Evolutionary conservation across 257 asterid species (phyloP).

Genomic region (Plantago major): DNA sequence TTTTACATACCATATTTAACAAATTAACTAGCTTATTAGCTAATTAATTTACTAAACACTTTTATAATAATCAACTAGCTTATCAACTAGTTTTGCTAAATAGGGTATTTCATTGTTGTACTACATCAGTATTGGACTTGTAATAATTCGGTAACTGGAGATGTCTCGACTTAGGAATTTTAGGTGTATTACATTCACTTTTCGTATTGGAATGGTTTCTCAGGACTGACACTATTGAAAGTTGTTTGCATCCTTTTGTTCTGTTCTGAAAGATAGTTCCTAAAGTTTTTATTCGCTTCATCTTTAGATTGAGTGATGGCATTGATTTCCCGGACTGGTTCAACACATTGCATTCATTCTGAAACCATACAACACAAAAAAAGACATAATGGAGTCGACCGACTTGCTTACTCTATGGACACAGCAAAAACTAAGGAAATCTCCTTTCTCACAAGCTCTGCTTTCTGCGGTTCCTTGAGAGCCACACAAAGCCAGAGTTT

Average conservation of each 20-base stretch:
- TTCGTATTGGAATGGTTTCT: no score
- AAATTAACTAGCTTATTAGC: no score
- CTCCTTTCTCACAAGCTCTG: conserved; percentile 27
- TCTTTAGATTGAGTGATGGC: conserved; percentile 64
- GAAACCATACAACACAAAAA: conserved; percentile 35
- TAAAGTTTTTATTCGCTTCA: conserved; percentile 11
- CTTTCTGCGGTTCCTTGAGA: conserved; percentile 40
- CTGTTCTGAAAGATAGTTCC: neutral
- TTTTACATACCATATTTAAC: no score
- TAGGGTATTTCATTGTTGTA: no score
- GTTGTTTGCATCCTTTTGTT: neutral
- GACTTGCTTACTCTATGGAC: conserved; percentile 26
- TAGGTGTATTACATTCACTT: no score
- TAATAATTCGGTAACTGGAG: no score
- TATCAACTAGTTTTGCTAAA: no score
- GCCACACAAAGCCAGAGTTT: conserved; percentile 26
- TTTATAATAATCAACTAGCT: no score
- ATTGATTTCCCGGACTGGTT: conserved; percentile 59
- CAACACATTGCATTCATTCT: conserved; percentile 43
- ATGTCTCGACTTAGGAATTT: no score
- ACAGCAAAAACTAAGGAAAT: conserved; percentile 40
- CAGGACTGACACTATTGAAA: neutral
- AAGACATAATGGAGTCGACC: conserved; percentile 26
- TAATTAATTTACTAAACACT: no score
- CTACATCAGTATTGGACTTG: no score